phyloP scores from a whole-genome alignment of 2,329 filamentous ascomycete genomes.

The Byssoonygena ceratinophila region DNA sequence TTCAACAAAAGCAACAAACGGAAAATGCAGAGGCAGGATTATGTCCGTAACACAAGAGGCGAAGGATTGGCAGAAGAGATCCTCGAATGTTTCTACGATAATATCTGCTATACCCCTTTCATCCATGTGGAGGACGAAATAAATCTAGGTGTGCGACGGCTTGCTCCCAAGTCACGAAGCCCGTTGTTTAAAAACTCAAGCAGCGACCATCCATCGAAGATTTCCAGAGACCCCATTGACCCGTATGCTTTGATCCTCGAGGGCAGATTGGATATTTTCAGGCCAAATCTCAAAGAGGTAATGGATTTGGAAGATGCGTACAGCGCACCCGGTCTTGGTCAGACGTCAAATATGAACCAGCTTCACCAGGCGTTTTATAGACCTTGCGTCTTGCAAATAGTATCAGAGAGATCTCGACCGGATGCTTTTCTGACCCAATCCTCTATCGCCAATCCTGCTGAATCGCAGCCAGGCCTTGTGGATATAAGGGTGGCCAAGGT shows the following conservation, averaged over 20 bases:
- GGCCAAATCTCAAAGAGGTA: conserved; percentile 81
- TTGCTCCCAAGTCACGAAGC: conserved; percentile 61
- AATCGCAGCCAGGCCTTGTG: conserved; percentile 82
- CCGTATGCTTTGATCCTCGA: conserved; percentile 93
- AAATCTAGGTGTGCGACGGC: conserved; percentile 57
- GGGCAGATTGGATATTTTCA: conserved; percentile 67
- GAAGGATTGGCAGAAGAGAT: conserved; percentile 92
- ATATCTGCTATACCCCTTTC: conserved; percentile 95
- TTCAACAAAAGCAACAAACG: conserved; percentile 99
- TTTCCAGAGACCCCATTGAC: conserved; percentile 75
- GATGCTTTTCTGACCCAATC: conserved; percentile 90
- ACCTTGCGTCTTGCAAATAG: conserved; percentile 85
- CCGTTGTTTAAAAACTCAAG: conserved; percentile 56
- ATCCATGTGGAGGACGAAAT: conserved; percentile 93
- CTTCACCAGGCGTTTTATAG: conserved; percentile 83
- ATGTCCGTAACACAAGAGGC: conserved; percentile 85
- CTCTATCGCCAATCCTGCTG: conserved; percentile 71
- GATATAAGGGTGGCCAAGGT: conserved; percentile 98
- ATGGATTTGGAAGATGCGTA: conserved; percentile 90
- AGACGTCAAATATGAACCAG: conserved; percentile 66
- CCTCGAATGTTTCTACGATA: conserved; percentile 93
- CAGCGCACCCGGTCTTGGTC: conserved; percentile 67
- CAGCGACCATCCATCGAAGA: conserved; percentile 53
- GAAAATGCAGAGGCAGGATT: conserved; percentile 95
- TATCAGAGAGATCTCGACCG: conserved; percentile 83